Evolutionary conservation across 2,329 filamentous ascomycete genomes (phyloP), one percentile per base, ranked within the genome.

Genomic region (Aspergillus caelatus): DNA sequence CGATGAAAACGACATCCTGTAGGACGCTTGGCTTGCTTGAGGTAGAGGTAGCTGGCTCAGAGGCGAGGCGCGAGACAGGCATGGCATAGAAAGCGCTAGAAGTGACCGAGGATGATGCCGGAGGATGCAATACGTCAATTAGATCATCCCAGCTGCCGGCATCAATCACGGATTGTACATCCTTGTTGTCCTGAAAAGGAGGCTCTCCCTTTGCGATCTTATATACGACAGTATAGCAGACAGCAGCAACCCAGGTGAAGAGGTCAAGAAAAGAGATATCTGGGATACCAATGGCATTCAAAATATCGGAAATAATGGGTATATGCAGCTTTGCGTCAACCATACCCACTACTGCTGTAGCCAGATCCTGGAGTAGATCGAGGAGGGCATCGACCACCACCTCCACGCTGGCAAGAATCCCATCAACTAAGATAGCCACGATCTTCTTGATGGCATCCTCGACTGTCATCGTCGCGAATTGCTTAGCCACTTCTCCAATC

Each of bases 251-350:
- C 61, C 58, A 65, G 14, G 41, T 52, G 3, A 65, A 57, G 1
- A 63, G 8, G n/a, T 63, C 64, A 0, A 65, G 50, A 14, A 65
- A 61, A 1, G 54, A 56, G 10, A 65, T 56, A 8, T 63, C 58
- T 3, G 58, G 34, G 0, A 65, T 19, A 3, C 61, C 64, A 14
- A 65, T 30, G 0, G 30, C 32, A 32, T 59, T 63, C 12, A 65
- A 56, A 28, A 63, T 61, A 2, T 61, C 61, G 5, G 64, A 63
- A 14, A 65, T 62, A 2, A 65, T 45, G 2, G 64, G 61, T 26
- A 63, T 63, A 28, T 65, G 64, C 23, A 65, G 52, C 14, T 65
- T 65, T 0, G 58, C 50, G 8, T 65, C 61, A 3, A 65, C n/a
- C 2, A 65, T 32, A 16, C 3, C 10, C 26, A 62, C 16, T 11